These are phyloP conservation scores for Phytophthora pseudosyringae DNA, from an alignment of 352 stramenopile species.

Conservation along the genomic window DNA sequence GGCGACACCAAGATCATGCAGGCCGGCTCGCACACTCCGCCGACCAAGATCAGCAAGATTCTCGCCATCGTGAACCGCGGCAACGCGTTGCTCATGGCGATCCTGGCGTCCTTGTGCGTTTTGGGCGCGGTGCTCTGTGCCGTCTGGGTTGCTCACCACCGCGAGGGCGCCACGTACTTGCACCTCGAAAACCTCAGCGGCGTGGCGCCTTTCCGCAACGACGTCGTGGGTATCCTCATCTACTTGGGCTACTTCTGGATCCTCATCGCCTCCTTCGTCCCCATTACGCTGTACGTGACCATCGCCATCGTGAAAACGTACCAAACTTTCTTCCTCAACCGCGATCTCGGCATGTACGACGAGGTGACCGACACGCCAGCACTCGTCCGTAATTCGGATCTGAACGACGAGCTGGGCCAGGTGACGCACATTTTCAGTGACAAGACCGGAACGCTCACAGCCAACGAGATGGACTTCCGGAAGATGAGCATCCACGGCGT, in stretches of 20 bases:
- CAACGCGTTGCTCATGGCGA: constrained; percentile 79
- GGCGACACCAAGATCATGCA: constrained; percentile 91
- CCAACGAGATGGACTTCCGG: constrained; percentile 90
- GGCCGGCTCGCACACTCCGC: constrained; percentile 67
- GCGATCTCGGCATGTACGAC: constrained; percentile 89
- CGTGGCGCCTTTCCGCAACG: constrained; percentile 70
- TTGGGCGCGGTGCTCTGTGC: constrained; percentile 73
- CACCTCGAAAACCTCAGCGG: constrained; percentile 69
- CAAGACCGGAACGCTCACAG: constrained; percentile 87
- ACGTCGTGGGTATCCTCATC: constrained; percentile 73
- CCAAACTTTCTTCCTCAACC: constrained; percentile 87
- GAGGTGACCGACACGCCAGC: constrained; percentile 78
- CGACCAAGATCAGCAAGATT: constrained; percentile 83
- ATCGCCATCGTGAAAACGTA: constrained; percentile 90
- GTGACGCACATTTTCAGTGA: constrained; percentile 91
- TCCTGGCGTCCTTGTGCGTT: constrained; percentile 72
- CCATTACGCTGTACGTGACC: constrained; percentile 90
- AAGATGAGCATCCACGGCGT: constrained; percentile 89
- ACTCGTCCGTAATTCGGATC: constrained; percentile 81
- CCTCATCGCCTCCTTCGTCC: constrained; percentile 87
- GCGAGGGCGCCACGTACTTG: constrained; percentile 70
- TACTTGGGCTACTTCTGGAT: constrained; percentile 91
- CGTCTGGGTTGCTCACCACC: constrained; percentile 69
- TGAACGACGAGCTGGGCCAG: constrained; percentile 89
- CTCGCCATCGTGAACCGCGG: constrained; percentile 83